Base-by-base conservation (phyloP, 108 stramenopile genomes). In the Fragilaria crotonensis region DNA sequence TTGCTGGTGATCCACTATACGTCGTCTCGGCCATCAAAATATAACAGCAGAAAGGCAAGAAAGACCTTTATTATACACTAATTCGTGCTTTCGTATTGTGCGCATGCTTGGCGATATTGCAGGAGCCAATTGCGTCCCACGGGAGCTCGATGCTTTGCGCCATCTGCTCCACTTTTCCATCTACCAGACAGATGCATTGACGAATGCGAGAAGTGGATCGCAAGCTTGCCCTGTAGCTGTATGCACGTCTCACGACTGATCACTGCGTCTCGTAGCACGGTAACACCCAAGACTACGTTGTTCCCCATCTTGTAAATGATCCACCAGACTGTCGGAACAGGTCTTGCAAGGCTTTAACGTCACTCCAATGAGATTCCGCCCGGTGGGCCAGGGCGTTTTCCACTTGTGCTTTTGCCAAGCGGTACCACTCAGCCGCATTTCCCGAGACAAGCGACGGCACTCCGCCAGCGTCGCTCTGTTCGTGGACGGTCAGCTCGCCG, bases 1-100 rank as follows among this genome's bases (percentile, higher is more conserved):
- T 92, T 33, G 65, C 76, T 25, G 86, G 86, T 3, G 90, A 92
- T 80, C 90, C 90, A 14, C 17, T 92, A 52, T 92, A 88, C 54
- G 90, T 84, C 20, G 86, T 87, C 5, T 67, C 82, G 30, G 90
- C 82, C 19, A 72, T 57, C 2, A 89, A 83, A 55, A 33, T 54
- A 14, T 64, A 60, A n/a, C n/a, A n/a, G n/a, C n/a, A n/a, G n/a
- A n/a, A n/a, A n/a, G n/a, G 66, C 14, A 30, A 41, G 7, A 7
- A 41, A 41, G 36, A 41, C 36, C 14, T 11, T 41, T 41, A 28
- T 14, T 5, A 41, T 7, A 41, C 7, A 41, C 14, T 41, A 41
- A 41, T 7, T 11, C 14, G 11, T 14, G 7, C 14, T 41, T 41
- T 41, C 36, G 14, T 41, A 41, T 41, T 41, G 11, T 11, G 36